Conservation (phyloP, 192 early-diverging fungal species). For the Physocladia obscura region DNA sequence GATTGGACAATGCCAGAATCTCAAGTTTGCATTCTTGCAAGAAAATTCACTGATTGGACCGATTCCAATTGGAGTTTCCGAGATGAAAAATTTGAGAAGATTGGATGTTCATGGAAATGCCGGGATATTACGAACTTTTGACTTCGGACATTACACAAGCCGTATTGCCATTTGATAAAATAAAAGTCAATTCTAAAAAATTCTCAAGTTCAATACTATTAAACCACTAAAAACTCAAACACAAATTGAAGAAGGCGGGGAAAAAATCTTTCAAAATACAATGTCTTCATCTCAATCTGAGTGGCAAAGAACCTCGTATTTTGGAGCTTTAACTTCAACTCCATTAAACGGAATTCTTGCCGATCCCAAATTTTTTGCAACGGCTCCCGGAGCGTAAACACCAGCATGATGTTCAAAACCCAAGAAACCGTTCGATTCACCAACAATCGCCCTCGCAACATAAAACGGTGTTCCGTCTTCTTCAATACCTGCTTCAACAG, state of each 20-base stretch:
- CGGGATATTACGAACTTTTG: too few relatives aligned
- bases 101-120: too few relatives aligned
- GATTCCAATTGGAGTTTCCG: too few relatives aligned
- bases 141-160: neutral
- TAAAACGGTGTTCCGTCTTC: slow-evolving; percentile 18
- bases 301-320: slow-evolving; percentile 21
- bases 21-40: too few relatives aligned
- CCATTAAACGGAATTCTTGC: neutral
- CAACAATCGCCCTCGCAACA: slow-evolving; percentile 10
- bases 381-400: neutral
- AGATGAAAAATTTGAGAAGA: too few relatives aligned
- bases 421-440: neutral
- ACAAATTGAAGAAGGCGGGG: neutral
- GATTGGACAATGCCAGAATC: too few relatives aligned
- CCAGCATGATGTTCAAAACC: neutral
- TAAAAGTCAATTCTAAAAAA: neutral
- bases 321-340: neutral
- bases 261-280: neutral
- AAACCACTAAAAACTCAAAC: neutral
- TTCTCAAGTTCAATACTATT: neutral
- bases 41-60: too few relatives aligned
- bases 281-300: neutral
- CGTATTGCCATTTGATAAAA: neutral
- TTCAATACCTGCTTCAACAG: slow-evolving; percentile 12
- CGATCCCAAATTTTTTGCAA: neutral